Conservation (phyloP, 805 yeast genomes). For the Schwanniomyces occidentalis region DNA sequence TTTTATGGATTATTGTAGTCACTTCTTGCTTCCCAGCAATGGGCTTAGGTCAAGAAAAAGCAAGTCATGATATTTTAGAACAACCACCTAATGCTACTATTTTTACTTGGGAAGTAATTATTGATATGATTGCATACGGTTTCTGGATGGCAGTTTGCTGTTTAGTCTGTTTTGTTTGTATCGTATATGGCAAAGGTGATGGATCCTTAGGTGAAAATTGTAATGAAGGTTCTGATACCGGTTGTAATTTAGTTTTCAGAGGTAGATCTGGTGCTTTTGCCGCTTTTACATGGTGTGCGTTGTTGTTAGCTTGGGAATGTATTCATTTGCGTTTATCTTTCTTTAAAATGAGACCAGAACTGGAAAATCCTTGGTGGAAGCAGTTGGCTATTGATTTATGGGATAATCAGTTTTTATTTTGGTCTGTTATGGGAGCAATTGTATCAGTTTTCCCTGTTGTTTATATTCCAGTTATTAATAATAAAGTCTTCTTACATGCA, state of each 20-base stretch:
- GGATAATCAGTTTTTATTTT: constrained; percentile 74
- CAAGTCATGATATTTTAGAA: constrained; percentile 39
- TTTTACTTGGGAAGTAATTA: constrained; percentile 42
- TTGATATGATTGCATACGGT: constrained; percentile 43
- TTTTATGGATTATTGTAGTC: constrained; percentile 74
- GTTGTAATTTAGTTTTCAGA: constrained; percentile 64
- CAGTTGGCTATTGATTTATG: constrained; percentile 67
- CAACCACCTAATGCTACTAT: constrained; percentile 39
- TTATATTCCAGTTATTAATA: constrained; percentile 85
- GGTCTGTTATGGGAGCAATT: constrained; percentile 76
- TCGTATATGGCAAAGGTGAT: constrained; percentile 40
- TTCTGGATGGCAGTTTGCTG: constrained; percentile 44
- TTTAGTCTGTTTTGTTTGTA: constrained; percentile 33
- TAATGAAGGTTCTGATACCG: constrained; percentile 23
- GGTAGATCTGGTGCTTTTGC: constrained; percentile 80
- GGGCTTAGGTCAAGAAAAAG: constrained; percentile 63
- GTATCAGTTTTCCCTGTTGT: constrained; percentile 76
- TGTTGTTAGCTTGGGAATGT: constrained; percentile 83
- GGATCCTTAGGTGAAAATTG: constrained; percentile 40
- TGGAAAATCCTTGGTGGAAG: constrained; percentile 54
- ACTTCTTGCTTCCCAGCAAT: constrained; percentile 83
- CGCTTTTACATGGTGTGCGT: constrained; percentile 84
- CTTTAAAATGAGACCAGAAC: constrained; percentile 67
- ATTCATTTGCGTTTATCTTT: constrained; percentile 69
- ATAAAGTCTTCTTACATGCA: constrained; percentile 69